These are phyloP conservation scores for Penicillium sp. DNA, from an alignment of 2,329 filamentous ascomycete genomes.

Conservation along the genomic window DNA sequence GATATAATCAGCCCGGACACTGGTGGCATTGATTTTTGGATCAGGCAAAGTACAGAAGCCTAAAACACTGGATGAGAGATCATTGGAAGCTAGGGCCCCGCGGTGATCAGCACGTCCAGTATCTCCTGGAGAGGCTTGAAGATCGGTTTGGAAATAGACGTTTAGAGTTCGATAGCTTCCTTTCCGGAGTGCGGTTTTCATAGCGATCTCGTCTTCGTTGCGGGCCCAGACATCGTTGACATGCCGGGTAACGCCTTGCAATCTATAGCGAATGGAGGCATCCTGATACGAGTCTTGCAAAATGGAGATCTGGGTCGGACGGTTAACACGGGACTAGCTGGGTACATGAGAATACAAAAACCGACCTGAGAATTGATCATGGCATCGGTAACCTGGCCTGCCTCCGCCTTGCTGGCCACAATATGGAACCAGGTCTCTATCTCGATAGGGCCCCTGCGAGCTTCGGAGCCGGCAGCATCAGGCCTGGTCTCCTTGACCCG, in stretches of 20 bases:
- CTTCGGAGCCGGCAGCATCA: conserved; percentile 11
- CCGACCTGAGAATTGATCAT: conserved; percentile 37
- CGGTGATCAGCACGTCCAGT: conserved; percentile 24
- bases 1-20: conserved; percentile 40
- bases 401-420: conserved; percentile 32
- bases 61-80: conserved; percentile 39
- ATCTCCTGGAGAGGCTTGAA: conserved; percentile 32
- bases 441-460: conserved; percentile 28
- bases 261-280: conserved; percentile 48
- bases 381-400: conserved; percentile 26
- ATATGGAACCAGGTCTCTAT: conserved; percentile 45
- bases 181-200: conserved; percentile 52
- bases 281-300: conserved; percentile 46
- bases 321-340: conserved; percentile 2
- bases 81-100: conserved; percentile 9
- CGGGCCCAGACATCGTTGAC: conserved; percentile 54
- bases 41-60: conserved; percentile 52
- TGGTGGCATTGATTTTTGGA: conserved; percentile 38
- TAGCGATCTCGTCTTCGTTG: conserved; percentile 45
- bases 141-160: conserved; percentile 57
- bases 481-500: conserved; percentile 15
- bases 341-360: conserved; percentile 3
- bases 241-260: conserved; percentile 48
- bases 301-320: conserved; percentile 27
- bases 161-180: conserved; percentile 55